Base-by-base conservation (phyloP, 257 asterid genomes). In the Nicotiana tabacum region DNA sequence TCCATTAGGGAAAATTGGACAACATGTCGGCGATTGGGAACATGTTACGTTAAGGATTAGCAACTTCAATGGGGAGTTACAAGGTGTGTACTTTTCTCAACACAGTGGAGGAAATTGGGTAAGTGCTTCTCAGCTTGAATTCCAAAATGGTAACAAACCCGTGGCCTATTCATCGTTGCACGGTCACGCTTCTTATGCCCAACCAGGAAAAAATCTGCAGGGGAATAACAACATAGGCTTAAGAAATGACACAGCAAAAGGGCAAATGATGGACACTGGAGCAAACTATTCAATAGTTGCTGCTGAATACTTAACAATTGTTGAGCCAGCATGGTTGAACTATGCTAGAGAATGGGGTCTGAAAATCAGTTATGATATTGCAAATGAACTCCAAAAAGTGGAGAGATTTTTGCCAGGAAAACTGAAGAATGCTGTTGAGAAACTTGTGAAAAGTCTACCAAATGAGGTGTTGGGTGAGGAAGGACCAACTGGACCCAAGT, bases 21-120 rank as follows among this genome's bases (percentile, higher is more conserved):
- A 95, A 60, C 99, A 95, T 21, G 87, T 92, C 0, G 98, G 99
- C 0, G 99, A 95, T 27, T 95, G 98, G 97, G 99, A 95, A 62
- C 99, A 95, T 79, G 87, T 92, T n/a, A 91, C 98, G 1, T 62
- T 93, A 35, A 90, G 99, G 66, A 86, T 95, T 4, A 95, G 98
- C 83, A 95, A 95, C 79, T 83, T 92, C 81, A 83, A 91, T 68
- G 99, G 99, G 33, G 94, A 89, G 90, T 66, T 95, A 30, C 85
- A 86, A 61, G 70, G 87, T 11, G 83, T 91, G 29, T 95, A 90
- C 61, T 93, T 90, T 83, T 87, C 94, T 3, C 91, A 93, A 30
- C 99, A 95, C 67, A 90, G 93, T 76, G 83, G 81, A 29, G 98
- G 99, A 17, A 51, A 64, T 11, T 93, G 98, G 97, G 81, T 87